Evolutionary conservation across 2,329 filamentous ascomycete species (phyloP).

Genomic region (Apiospora marii): DNA sequence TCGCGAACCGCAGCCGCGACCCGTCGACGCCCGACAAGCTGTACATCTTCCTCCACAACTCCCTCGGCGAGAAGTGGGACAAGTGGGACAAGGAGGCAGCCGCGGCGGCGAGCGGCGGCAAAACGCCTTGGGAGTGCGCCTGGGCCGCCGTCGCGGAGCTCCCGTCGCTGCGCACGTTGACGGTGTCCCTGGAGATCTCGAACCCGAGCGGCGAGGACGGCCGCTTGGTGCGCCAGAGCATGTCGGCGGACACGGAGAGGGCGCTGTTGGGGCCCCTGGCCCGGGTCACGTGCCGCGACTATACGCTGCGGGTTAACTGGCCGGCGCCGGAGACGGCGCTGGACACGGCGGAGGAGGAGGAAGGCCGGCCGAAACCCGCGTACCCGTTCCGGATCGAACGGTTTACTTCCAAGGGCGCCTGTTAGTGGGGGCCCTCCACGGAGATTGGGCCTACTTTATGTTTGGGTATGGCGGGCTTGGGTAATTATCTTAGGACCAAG

Average conservation of each 20-base stretch:
- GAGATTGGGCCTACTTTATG: too few species aligned
- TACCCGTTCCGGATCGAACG: not conserved
- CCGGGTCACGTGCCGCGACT: not conserved
- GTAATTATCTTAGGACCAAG: too few species aligned
- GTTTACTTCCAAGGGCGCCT: not conserved
- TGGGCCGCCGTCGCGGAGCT: conserved; percentile 21
- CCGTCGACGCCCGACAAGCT: not conserved
- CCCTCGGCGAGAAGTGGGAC: conserved; percentile 18
- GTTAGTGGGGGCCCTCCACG: too few species aligned
- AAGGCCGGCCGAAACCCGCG: not conserved
- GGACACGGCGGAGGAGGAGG: not conserved
- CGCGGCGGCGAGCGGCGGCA: not conserved
- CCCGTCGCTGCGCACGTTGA: conserved; percentile 22
- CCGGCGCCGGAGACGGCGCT: not conserved
- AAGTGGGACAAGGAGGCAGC: conserved; percentile 7
- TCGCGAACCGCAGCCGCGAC: not conserved
- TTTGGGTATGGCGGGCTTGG: too few species aligned
- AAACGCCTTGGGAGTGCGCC: conserved; percentile 21
- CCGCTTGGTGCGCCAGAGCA: not conserved
- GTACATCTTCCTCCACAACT: conserved; percentile 18
- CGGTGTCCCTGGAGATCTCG: conserved; percentile 14
- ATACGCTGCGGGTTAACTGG: not conserved
- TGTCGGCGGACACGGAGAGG: not conserved
- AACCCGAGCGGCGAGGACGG: not conserved
- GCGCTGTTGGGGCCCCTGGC: not conserved